Base-by-base conservation (phyloP, 73 alveolate species). In the Tetrahymena thermophila region DNA sequence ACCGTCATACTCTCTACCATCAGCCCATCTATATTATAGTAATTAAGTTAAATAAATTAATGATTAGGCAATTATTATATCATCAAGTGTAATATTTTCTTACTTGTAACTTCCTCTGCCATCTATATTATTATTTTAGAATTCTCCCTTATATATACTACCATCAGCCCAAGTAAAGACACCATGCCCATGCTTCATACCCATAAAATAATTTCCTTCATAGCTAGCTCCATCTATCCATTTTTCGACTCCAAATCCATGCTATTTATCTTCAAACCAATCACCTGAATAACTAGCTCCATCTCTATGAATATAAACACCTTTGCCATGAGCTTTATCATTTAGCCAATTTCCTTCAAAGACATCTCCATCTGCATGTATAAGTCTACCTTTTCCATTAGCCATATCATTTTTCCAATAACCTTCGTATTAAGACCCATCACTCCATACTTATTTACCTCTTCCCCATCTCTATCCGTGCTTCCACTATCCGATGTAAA, bases 391-490 rank as follows among this genome's bases (percentile, higher is more conserved):
- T 35, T 95, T 94, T 35, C 99, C 99, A 93, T 95, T 94, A 43
- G 97, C 97, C 89, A 83, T 94, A 85, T 97, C 98, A 55, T 95
- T 84, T 85, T 94, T 44, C 96, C 97, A 97, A 89, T 97, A 96
- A 43, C 99, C 99, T 57, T 93, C 96, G 97, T 97, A 97, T 85
- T 96, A 96, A 34, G 98, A 95, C 42, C 99, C 99, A 85, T 97
- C 98, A 40, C 96, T 58, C 96, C 98, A 97, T 35, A 96, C 94
- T 56, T 97, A 71, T 71, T 89, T 96, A 43, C 99, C 99, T 93
- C 95, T 96, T 34, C 99, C 99, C 94, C 96, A 97, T 94, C 97
- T 97, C 15, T 85, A 95, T 16, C 97, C 97, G 55, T 89, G 93
- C 35, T 89, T 95, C 97, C 97, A 95, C 35, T 95, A 56, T 35